These are phyloP conservation scores for Coemansia sp. DNA, from an alignment of 192 early-diverging fungal genomes.

Conservation along the genomic window DNA sequence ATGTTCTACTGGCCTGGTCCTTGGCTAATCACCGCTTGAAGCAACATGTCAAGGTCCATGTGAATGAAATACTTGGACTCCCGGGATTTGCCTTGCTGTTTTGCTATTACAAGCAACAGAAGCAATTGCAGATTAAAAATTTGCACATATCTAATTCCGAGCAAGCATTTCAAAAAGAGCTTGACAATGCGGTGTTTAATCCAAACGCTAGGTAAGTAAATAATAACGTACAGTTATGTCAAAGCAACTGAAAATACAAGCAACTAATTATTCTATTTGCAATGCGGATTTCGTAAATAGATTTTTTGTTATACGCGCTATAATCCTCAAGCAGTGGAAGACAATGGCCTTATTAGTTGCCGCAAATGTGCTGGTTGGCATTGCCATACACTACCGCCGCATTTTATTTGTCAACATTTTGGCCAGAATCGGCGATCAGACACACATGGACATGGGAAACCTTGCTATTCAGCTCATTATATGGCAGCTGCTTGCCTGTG, in stretches of 20 bases:
- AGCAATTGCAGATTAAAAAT: background rate
- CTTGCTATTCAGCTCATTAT: background rate
- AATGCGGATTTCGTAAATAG: background rate
- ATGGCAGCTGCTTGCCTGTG: background rate
- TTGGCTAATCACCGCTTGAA: too few species aligned
- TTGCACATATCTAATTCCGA: background rate
- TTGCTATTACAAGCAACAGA: background rate
- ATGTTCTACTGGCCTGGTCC: too few species aligned
- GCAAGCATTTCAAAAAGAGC: background rate
- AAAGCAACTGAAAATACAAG: background rate
- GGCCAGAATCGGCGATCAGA: background rate
- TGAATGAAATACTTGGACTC: background rate
- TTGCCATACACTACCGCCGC: background rate
- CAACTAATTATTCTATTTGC: background rate
- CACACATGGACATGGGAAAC: background rate
- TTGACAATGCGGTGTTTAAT: background rate
- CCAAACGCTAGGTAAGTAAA: background rate
- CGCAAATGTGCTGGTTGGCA: background rate
- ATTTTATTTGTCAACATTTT: background rate
- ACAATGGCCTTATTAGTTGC: background rate
- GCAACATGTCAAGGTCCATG: background rate
- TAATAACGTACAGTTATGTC: background rate
- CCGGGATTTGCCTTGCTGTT: background rate
- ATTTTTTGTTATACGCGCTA: background rate
- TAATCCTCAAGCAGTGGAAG: background rate